Conservation (phyloP, 257 asterid genomes). For the Ophiorrhiza pumila region DNA sequence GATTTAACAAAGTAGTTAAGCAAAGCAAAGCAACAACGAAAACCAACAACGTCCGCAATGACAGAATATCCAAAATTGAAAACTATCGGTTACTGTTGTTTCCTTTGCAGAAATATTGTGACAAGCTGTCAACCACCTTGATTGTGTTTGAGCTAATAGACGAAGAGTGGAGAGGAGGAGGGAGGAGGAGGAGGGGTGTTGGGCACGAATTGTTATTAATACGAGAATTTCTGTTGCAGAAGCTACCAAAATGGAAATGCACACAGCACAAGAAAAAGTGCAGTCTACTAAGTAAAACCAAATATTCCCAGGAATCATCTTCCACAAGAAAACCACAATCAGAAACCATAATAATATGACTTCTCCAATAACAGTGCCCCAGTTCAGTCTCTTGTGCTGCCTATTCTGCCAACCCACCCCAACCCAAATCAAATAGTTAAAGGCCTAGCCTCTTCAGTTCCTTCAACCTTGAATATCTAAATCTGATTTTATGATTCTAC, state of each 20-base stretch:
- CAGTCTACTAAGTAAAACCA: background rate
- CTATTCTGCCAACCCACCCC: background rate
- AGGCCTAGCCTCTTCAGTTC: background rate
- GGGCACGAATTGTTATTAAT: background rate
- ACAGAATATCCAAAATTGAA: background rate
- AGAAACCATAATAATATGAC: background rate
- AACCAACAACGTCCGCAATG: background rate
- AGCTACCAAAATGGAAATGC: background rate
- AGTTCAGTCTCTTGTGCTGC: background rate
- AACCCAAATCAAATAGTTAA: constrained; percentile 7
- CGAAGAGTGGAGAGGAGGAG: too few species aligned
- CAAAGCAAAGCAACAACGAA: background rate
- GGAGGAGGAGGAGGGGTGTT: background rate
- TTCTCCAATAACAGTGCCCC: background rate
- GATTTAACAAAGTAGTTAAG: background rate
- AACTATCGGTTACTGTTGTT: background rate
- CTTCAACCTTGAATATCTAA: background rate
- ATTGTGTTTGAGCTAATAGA: too few species aligned
- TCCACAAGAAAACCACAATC: background rate
- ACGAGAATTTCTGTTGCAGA: too few species aligned
- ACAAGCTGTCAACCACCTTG: background rate
- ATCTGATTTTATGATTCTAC: background rate
- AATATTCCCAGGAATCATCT: background rate
- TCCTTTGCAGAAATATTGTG: background rate
- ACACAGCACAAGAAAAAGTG: background rate